Evolutionary conservation across 1,284 basidiomycete species (phyloP).

Genomic region (Meira nashicola): DNA sequence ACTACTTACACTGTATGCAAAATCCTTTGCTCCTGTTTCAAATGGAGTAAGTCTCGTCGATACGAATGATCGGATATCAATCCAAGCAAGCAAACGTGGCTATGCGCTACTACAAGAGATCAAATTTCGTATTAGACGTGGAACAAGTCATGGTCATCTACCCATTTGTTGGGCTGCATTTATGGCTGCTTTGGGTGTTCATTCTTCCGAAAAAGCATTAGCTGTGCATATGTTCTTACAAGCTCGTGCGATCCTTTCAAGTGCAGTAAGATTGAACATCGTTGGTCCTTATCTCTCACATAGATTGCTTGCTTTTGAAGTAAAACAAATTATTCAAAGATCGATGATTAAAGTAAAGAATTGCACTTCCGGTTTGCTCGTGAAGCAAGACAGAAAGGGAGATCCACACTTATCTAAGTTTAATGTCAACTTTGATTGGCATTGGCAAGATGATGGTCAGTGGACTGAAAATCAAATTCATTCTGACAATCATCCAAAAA

Average conservation of each 20-base stretch:
- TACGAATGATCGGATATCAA: neutral
- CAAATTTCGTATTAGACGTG: slow-evolving; percentile 25
- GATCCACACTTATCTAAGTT: slow-evolving; percentile 7
- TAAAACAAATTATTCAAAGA: slow-evolving; percentile 48
- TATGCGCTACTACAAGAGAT: slow-evolving; percentile 9
- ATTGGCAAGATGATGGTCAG: too few relatives aligned
- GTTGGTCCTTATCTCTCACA: slow-evolving; percentile 91
- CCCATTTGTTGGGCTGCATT: slow-evolving; percentile 85
- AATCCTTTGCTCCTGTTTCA: slow-evolving; percentile 60
- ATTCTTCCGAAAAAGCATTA: slow-evolving; percentile 64
- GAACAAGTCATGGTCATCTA: slow-evolving; percentile 66
- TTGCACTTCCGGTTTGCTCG: neutral
- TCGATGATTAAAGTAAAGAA: neutral
- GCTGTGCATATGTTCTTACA: slow-evolving; percentile 90
- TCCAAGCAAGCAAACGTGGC: slow-evolving; percentile 1
- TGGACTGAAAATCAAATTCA: neutral
- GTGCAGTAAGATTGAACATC: slow-evolving; percentile 82
- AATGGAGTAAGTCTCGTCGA: slow-evolving; percentile 20
- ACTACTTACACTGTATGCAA: slow-evolving; percentile 78
- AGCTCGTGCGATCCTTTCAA: slow-evolving; percentile 79
- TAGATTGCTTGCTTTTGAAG: slow-evolving; percentile 71
- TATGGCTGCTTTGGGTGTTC: slow-evolving; percentile 69
- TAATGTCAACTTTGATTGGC: slow-evolving; percentile 6
- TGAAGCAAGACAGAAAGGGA: neutral
- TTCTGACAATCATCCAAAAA: neutral